These are phyloP conservation scores for Rostrohypoxylon terebratum DNA, from an alignment of 495 filamentous ascomycete genomes.

Conservation along the genomic window DNA sequence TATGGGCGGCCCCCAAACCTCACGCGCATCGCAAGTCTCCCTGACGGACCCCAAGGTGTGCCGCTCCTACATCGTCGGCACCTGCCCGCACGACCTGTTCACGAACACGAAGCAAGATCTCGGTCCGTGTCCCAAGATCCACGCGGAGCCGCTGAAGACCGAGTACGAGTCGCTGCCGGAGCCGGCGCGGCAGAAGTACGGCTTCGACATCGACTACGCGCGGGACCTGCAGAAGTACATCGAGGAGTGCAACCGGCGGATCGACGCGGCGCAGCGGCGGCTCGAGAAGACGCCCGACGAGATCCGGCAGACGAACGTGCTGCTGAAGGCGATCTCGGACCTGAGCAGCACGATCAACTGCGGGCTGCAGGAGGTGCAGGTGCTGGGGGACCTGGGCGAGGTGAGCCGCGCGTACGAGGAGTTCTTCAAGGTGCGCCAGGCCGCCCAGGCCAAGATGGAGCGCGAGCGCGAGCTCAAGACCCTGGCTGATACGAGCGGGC, in stretches of 20 bases:
- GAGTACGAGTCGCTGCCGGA: constrained; percentile 81
- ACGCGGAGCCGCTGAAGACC: constrained; percentile 85
- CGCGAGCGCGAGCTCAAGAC: constrained; percentile 90
- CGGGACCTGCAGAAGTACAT: constrained; percentile 95
- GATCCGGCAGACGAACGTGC: constrained; percentile 92
- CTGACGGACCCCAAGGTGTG: constrained; percentile 96
- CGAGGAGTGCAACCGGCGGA: constrained; percentile 94
- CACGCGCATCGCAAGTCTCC: constrained; percentile 80
- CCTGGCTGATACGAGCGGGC: constrained; percentile 90
- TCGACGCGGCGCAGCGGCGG: constrained; percentile 87
- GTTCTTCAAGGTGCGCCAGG: constrained; percentile 82
- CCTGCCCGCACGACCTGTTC: constrained; percentile 98
- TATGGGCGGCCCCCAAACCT: constrained; percentile 77
- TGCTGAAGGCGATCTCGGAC: constrained; percentile 91
- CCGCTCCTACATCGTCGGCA: constrained; percentile 92
- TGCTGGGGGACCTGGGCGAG: constrained; percentile 83
- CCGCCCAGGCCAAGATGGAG: constrained; percentile 83
- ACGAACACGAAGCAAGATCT: constrained; percentile 99
- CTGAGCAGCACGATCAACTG: constrained; percentile 81
- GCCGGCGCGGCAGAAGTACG: constrained; percentile 79
- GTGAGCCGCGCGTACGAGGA: constrained; percentile 86
- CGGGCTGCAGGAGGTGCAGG: constrained; percentile 84
- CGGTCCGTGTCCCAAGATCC: constrained; percentile 89
- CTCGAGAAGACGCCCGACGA: constrained; percentile 98
- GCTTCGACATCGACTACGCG: constrained; percentile 96